Conservation (phyloP, 2,329 filamentous ascomycete genomes). For the Botryotinia calthae region DNA sequence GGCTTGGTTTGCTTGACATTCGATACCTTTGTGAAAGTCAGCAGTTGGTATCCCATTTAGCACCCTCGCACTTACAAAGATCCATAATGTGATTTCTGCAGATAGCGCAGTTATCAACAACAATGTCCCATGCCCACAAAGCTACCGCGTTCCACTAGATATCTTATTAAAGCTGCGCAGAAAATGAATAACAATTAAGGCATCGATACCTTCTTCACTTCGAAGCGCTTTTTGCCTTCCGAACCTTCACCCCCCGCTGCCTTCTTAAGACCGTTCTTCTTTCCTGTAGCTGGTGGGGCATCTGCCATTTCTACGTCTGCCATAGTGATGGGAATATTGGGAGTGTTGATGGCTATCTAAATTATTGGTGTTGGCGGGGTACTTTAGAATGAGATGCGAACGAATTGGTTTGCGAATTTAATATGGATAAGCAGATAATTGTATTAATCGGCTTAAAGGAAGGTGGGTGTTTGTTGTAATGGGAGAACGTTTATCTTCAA, state of each 20-base stretch:
- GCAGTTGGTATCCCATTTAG: background rate
- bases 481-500: background rate
- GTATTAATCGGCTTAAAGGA: background rate
- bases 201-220: slow-evolving; percentile 87
- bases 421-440: background rate
- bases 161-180: background rate
- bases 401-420: slow-evolving; percentile 3
- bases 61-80: slow-evolving; percentile 62
- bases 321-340: slow-evolving; percentile 54
- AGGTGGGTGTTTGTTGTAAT: background rate
- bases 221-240: slow-evolving; percentile 90
- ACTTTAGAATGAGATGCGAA: slow-evolving; percentile 16
- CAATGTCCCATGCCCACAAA: slow-evolving; percentile 98
- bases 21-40: slow-evolving; percentile 64
- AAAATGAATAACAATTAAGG: background rate
- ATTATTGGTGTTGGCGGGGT: slow-evolving; percentile 27
- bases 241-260: slow-evolving; percentile 50
- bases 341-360: background rate
- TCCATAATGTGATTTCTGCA: slow-evolving; percentile 99
- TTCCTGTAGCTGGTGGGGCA: slow-evolving; percentile 59
- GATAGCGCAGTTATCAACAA: slow-evolving; percentile 98
- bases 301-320: slow-evolving; percentile 97
- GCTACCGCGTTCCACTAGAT: slow-evolving; percentile 94
- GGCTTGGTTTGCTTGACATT: slow-evolving; percentile 97
- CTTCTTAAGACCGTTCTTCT: slow-evolving; percentile 51